These are phyloP conservation scores for Coemansia reversa DNA, from an alignment of 192 early-diverging fungal genomes.

Conservation along the genomic window DNA sequence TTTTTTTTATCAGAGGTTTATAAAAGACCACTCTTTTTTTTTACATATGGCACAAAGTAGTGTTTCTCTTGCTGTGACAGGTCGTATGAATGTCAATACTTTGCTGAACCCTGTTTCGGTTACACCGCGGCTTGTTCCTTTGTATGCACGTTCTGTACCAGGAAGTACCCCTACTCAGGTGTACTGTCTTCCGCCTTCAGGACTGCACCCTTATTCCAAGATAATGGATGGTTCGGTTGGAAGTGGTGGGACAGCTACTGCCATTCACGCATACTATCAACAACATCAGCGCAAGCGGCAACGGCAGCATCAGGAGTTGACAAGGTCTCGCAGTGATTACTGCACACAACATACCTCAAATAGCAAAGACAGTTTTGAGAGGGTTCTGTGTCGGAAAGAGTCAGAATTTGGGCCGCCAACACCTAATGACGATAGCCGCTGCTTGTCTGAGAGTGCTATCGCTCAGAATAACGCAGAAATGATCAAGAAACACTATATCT, in stretches of 20 bases:
- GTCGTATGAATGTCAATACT: slow-evolving; percentile 9
- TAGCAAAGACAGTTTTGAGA: slow-evolving; percentile 15
- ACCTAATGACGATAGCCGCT: slow-evolving; percentile 1
- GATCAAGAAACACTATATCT: not conserved
- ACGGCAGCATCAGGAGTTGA: not conserved
- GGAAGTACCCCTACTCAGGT: no score
- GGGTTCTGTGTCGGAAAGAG: slow-evolving; percentile 34
- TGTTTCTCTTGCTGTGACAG: not conserved
- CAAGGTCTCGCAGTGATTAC: not conserved
- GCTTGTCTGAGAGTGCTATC: not conserved
- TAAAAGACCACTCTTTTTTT: no score
- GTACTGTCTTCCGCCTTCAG: no score
- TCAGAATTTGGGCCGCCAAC: slow-evolving; percentile 26
- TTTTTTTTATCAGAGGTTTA: no score
- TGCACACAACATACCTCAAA: slow-evolving; percentile 4
- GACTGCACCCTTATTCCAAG: no score
- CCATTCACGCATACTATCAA: no score
- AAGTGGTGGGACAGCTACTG: no score
- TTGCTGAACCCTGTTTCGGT: slow-evolving; percentile 6
- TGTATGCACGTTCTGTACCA: not conserved
- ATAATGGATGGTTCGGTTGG: no score
- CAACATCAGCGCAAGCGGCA: not conserved
- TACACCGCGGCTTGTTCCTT: slow-evolving; percentile 1
- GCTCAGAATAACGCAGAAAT: not conserved
- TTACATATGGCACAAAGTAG: no score